A percentile compares a stretch with the other conserved stretches of the same genome.
Evolutionary conservation across 2,329 filamentous ascomycete genomes (phyloP).

Genomic region (Endocalyx cinctus): DNA sequence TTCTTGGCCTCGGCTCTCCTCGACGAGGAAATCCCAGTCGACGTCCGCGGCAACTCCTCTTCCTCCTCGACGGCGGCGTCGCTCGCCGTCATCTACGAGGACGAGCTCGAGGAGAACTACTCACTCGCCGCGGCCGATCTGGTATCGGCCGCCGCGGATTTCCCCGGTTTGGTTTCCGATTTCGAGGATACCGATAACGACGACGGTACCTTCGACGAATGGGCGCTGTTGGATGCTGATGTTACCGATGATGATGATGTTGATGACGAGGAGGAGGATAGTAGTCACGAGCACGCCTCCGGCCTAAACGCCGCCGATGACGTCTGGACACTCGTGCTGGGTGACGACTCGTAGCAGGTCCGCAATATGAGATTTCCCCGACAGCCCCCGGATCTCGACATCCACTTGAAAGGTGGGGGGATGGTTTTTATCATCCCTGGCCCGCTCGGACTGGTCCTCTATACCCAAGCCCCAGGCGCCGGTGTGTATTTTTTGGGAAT

Average conservation of each 20-base stretch:
- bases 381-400: constrained; percentile 19
- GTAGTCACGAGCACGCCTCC: too few species aligned
- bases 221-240: constrained; percentile 15
- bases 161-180: constrained; percentile 15
- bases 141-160: constrained; percentile 6
- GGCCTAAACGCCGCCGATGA: constrained; percentile 12
- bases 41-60: neutral
- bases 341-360: constrained; percentile 26
- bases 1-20: constrained; percentile 6
- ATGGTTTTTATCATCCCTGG: neutral
- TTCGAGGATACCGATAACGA: constrained; percentile 9
- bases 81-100: constrained; percentile 17
- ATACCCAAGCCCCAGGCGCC: constrained; percentile 13
- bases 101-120: constrained; percentile 15
- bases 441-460: constrained; percentile 19
- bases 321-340: constrained; percentile 21
- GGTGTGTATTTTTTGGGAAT: constrained; percentile 12
- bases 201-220: constrained; percentile 8
- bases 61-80: neutral
- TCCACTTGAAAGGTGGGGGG: constrained; percentile 7
- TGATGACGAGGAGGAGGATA: constrained; percentile 6
- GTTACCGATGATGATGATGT: constrained; percentile 2
- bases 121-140: constrained; percentile 5
- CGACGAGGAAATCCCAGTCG: constrained; percentile 1
- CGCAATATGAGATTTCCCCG: constrained; percentile 15